These are phyloP conservation scores for Pulveroboletus sp. DNA, from an alignment of 768 basidiomycete genomes.

Conservation along the genomic window DNA sequence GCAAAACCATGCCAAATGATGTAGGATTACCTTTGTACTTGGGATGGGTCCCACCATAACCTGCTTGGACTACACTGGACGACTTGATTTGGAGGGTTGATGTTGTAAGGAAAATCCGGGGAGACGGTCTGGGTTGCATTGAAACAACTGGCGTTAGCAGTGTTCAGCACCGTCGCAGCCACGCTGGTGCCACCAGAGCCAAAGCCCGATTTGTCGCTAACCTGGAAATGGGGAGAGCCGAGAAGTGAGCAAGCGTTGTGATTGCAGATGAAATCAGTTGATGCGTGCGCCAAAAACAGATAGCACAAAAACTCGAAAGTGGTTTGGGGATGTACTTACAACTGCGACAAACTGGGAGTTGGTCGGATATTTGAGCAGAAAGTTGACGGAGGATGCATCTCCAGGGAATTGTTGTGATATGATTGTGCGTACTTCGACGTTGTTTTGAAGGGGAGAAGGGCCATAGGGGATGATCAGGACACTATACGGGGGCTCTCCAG, in stretches of 20 bases:
- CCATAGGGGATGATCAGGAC: slow-evolving; percentile 68
- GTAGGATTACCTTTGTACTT: slow-evolving; percentile 49
- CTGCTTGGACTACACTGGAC: slow-evolving; percentile 62
- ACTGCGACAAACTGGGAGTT: slow-evolving; percentile 74
- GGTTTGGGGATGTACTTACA: slow-evolving; percentile 44
- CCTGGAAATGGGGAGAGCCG: slow-evolving; percentile 30
- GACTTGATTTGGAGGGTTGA: slow-evolving; percentile 58
- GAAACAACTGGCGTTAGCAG: slow-evolving; percentile 58
- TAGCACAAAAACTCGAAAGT: background rate
- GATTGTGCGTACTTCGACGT: slow-evolving; percentile 60
- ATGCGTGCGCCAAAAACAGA: background rate
- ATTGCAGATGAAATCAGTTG: background rate
- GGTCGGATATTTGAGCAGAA: slow-evolving; percentile 60
- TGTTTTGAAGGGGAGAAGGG: slow-evolving; percentile 54
- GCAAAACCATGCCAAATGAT: background rate
- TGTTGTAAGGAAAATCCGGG: slow-evolving; percentile 56
- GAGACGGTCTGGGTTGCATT: slow-evolving; percentile 43
- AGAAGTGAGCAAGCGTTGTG: background rate
- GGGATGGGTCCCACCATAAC: slow-evolving; percentile 57
- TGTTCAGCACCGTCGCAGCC: slow-evolving; percentile 50
- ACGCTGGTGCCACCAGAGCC: slow-evolving; percentile 75
- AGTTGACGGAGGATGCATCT: slow-evolving; percentile 37
- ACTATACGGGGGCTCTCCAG: slow-evolving; percentile 63
- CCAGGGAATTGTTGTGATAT: slow-evolving; percentile 51
- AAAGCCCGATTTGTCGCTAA: slow-evolving; percentile 58